These are phyloP conservation scores for Paspalum notatum DNA, from an alignment of 176 grass and related monocot genomes.

Conservation along the genomic window DNA sequence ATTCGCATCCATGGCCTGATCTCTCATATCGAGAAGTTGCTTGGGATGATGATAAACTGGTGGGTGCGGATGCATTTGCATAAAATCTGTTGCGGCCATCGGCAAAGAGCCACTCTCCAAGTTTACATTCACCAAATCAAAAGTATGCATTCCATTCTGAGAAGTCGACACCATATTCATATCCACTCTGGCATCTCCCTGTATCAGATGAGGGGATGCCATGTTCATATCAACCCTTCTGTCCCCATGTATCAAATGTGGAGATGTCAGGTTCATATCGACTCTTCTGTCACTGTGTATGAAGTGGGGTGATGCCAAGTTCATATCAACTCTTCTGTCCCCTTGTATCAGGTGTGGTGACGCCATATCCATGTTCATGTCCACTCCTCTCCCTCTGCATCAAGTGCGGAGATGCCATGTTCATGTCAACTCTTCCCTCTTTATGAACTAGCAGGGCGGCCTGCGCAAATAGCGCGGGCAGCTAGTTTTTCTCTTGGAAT, in stretches of 20 bases:
- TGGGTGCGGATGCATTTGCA: slow-evolving; percentile 65
- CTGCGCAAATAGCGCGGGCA: no score
- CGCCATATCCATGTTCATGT: slow-evolving; percentile 58
- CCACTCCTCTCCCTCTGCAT: slow-evolving; percentile 56
- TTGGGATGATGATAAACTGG: slow-evolving; percentile 58
- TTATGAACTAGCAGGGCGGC: no score
- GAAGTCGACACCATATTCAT: slow-evolving; percentile 63
- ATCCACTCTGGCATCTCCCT: slow-evolving; percentile 49
- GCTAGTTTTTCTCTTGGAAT: no score
- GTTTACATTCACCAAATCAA: slow-evolving; percentile 60
- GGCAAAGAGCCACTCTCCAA: slow-evolving; percentile 57
- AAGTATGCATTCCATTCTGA: slow-evolving; percentile 53
- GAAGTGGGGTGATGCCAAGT: slow-evolving; percentile 39
- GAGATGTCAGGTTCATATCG: slow-evolving; percentile 45
- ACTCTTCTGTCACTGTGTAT: slow-evolving; percentile 43
- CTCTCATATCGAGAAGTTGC: slow-evolving; percentile 52
- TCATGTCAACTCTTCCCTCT: slow-evolving; percentile 61
- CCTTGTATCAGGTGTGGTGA: slow-evolving; percentile 51
- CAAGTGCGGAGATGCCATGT: slow-evolving; percentile 58
- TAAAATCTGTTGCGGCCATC: slow-evolving; percentile 61
- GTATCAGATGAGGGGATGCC: slow-evolving; percentile 47
- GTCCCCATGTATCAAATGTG: slow-evolving; percentile 52
- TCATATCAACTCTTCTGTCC: slow-evolving; percentile 59
- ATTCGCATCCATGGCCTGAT: slow-evolving; percentile 61
- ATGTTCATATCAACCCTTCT: slow-evolving; percentile 65